phyloP scores from a whole-genome alignment of 148 eudicot genomes.

The Spergularia marina region DNA sequence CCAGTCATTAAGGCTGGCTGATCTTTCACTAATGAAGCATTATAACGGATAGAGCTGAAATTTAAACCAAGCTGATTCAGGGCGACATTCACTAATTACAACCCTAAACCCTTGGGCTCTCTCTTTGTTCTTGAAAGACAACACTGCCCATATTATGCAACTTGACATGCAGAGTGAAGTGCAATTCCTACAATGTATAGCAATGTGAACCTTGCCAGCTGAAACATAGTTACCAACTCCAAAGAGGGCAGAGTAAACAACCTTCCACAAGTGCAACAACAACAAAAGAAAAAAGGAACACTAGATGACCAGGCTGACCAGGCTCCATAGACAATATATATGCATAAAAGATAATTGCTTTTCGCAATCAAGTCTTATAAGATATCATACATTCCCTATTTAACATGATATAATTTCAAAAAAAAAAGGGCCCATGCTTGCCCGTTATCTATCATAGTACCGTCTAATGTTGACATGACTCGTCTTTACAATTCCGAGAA shows the following conservation, averaged over 20 bases:
- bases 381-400: neutral
- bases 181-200: neutral
- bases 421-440: neutral
- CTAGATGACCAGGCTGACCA: neutral
- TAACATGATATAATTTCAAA: neutral
- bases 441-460: neutral
- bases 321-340: neutral
- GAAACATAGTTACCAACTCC: constrained; percentile 15
- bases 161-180: neutral
- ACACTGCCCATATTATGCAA: constrained; percentile 4
- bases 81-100: constrained; percentile 10
- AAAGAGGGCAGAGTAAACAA: neutral
- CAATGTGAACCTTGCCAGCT: neutral
- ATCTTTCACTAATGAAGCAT: neutral
- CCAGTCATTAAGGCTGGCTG: constrained; percentile 2
- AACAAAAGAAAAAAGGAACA: neutral
- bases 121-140: constrained; percentile 10
- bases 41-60: neutral
- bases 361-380: neutral
- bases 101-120: neutral
- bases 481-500: neutral
- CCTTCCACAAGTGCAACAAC: constrained; percentile 11
- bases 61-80: constrained; percentile 1
- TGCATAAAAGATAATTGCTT: neutral
- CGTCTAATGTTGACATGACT: neutral